phyloP scores from a whole-genome alignment of 768 basidiomycete genomes.

The Crassisporium funariophilum region DNA sequence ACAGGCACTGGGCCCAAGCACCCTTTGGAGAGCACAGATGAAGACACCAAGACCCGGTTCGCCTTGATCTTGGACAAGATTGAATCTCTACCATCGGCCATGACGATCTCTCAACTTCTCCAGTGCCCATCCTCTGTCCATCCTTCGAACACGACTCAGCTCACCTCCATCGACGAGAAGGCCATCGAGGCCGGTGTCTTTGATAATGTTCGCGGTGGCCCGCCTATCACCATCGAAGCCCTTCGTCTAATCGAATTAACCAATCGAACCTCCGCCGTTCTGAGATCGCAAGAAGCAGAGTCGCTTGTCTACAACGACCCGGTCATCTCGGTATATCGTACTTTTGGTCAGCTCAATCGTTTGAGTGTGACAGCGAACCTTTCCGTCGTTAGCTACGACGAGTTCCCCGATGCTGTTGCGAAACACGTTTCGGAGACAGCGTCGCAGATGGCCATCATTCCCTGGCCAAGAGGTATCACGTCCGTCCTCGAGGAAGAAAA shows the following conservation, averaged over 20 bases:
- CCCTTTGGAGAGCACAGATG: constrained; percentile 32
- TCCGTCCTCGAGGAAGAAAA: constrained; percentile 31
- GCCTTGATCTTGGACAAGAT: constrained; percentile 78
- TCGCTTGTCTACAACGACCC: constrained; percentile 71
- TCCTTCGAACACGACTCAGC: constrained; percentile 6
- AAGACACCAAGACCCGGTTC: constrained; percentile 58
- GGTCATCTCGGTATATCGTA: constrained; percentile 70
- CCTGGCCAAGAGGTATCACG: constrained; percentile 66
- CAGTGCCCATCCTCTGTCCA: constrained; percentile 20
- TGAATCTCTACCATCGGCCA: constrained; percentile 78
- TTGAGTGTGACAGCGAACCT: constrained; percentile 70
- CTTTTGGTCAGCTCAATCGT: constrained; percentile 73
- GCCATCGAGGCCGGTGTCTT: constrained; percentile 18
- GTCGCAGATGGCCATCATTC: constrained; percentile 79
- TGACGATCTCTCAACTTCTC: constrained; percentile 80
- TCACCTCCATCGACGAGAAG: constrained; percentile 32
- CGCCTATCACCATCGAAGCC: constrained; percentile 60
- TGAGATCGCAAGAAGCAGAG: constrained; percentile 79
- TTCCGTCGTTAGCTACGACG: constrained; percentile 73
- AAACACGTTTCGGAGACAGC: constrained; percentile 56
- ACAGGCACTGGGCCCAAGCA: constrained; percentile 11
- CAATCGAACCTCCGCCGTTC: constrained; percentile 83
- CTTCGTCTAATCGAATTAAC: constrained; percentile 90
- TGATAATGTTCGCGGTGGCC: background rate
- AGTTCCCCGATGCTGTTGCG: constrained; percentile 68